Evolutionary conservation across 2,329 filamentous ascomycete genomes (phyloP).

Genomic region (Pyricularia grisea): DNA sequence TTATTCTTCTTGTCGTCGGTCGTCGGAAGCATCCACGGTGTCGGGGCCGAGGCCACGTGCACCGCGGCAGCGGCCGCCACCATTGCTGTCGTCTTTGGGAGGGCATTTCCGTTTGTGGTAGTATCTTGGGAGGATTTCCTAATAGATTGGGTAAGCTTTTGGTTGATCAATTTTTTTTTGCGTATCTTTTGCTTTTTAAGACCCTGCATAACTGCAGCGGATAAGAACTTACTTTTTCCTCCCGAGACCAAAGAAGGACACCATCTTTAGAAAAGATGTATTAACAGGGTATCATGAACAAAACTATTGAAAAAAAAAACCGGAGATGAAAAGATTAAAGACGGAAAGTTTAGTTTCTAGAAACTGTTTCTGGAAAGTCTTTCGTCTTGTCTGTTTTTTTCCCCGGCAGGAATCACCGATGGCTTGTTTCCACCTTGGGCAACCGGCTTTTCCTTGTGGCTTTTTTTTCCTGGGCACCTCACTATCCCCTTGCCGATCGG

Average conservation of each 20-base stretch:
- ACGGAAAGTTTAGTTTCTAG: background rate
- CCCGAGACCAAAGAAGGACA: slow-evolving; percentile 49
- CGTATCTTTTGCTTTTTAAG: background rate
- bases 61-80: background rate
- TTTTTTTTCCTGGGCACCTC: background rate
- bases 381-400: too few species aligned
- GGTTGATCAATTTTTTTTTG: background rate
- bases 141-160: background rate
- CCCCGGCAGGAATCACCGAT: background rate
- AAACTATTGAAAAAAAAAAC: background rate
- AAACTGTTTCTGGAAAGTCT: background rate
- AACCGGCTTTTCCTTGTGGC: background rate
- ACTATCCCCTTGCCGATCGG: background rate
- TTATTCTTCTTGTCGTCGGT: background rate
- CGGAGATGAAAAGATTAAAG: background rate
- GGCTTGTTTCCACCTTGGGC: background rate
- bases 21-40: background rate
- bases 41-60: background rate
- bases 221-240: slow-evolving; percentile 44
- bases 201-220: background rate
- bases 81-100: background rate
- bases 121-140: background rate
- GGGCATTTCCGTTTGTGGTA: background rate
- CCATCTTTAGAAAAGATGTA: slow-evolving; percentile 28
- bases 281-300: background rate